Conservation (phyloP, 345 rosid species). For the Salix dunnii region DNA sequence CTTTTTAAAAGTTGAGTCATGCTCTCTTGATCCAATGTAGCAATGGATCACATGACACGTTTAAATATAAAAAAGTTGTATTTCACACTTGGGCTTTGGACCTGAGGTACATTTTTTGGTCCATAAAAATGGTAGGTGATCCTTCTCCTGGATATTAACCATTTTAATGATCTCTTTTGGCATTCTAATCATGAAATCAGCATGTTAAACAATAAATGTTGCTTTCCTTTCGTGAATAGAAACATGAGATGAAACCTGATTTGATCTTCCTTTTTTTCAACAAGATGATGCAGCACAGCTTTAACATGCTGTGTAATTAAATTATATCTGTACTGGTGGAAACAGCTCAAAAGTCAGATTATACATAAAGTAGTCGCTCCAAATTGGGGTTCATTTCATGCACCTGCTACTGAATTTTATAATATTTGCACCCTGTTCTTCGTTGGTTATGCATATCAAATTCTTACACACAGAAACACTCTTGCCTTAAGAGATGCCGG, state of each 20-base stretch:
- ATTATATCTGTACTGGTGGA: background rate
- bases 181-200: background rate
- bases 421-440: background rate
- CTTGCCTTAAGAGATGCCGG: background rate
- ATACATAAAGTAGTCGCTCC: background rate
- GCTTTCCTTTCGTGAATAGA: background rate
- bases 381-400: background rate
- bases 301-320: too few relatives aligned
- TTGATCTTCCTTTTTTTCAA: background rate
- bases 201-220: too few relatives aligned
- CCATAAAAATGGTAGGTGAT: fast-evolving
- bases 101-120: too few relatives aligned
- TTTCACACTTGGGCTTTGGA: too few relatives aligned
- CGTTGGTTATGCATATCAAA: background rate
- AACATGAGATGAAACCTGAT: background rate
- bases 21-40: too few relatives aligned
- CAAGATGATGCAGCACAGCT: background rate
- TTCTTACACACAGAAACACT: background rate
- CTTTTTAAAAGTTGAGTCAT: too few relatives aligned
- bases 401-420: background rate
- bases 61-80: too few relatives aligned
- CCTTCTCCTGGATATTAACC: background rate
- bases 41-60: fast-evolving
- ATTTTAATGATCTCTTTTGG: background rate
- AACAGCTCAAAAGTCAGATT: background rate